Percentiles rank a stretch among this genome's conserved stretches.
phyloP scores from a whole-genome alignment of 805 yeast species.

The Millerozyma miso region DNA sequence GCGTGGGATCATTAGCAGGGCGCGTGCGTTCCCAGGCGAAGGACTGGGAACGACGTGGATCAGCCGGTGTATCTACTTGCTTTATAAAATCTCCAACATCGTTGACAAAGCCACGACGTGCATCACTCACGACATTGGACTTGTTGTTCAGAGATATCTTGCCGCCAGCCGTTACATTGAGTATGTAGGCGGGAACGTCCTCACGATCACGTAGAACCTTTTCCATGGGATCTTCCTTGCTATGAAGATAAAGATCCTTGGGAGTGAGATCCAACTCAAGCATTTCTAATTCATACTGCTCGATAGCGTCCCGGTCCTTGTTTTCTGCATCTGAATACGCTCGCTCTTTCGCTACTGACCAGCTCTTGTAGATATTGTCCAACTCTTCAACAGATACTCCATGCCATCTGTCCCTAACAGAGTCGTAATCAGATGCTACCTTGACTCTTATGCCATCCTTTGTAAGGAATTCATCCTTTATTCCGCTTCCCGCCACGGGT shows the following conservation, averaged over 20 bases:
- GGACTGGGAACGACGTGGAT: slow-evolving; percentile 22
- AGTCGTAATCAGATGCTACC: slow-evolving; percentile 49
- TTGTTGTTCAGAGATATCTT: slow-evolving; percentile 52
- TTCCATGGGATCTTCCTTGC: slow-evolving; percentile 33
- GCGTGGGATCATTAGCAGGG: too few relatives aligned
- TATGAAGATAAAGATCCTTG: slow-evolving; percentile 19
- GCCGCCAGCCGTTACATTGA: slow-evolving; percentile 33
- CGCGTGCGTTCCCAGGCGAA: slow-evolving; percentile 30
- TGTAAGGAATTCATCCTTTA: slow-evolving; percentile 39
- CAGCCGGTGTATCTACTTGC: slow-evolving; percentile 6
- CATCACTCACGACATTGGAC: slow-evolving; percentile 36
- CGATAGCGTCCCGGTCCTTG: slow-evolving; percentile 21
- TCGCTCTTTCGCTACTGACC: slow-evolving; percentile 21
- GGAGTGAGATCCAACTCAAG: slow-evolving; percentile 30
- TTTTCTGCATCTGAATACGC: slow-evolving; percentile 3
- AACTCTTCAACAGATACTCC: slow-evolving; percentile 69
- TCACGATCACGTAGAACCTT: slow-evolving; percentile 59
- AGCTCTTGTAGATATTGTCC: slow-evolving; percentile 43
- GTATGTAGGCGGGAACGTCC: slow-evolving; percentile 68
- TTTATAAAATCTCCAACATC: slow-evolving; percentile 20
- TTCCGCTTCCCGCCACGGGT: slow-evolving; percentile 55
- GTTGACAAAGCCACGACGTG: slow-evolving; percentile 28
- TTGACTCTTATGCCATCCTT: slow-evolving; percentile 19
- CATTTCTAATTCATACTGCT: slow-evolving; percentile 39
- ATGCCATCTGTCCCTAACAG: slow-evolving; percentile 76